Percentiles rank a stretch among this genome's conserved stretches.
Conservation (phyloP, 345 rosid genomes). For the Lepidium sativum region DNA sequence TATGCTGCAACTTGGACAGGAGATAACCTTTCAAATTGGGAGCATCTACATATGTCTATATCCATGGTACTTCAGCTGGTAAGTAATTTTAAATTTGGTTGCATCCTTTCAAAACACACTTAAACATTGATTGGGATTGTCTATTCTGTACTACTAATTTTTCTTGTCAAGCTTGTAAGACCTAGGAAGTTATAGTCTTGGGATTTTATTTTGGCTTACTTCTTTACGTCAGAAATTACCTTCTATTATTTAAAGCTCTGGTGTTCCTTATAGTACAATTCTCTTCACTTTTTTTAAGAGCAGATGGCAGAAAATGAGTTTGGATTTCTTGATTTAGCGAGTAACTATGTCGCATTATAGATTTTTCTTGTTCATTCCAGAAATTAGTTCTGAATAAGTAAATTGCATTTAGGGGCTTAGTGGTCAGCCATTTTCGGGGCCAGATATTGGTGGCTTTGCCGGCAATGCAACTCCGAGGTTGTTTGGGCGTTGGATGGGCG, state of each 20-base stretch:
- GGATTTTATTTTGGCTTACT: not conserved
- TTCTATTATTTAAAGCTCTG: not conserved
- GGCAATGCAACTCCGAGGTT: slow-evolving; percentile 85
- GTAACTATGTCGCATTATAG: not conserved
- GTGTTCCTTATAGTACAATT: not conserved
- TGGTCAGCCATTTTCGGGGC: slow-evolving; percentile 92
- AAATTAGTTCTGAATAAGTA: not conserved
- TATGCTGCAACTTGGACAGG: slow-evolving; percentile 96
- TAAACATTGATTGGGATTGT: not conserved
- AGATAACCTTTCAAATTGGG: slow-evolving; percentile 91
- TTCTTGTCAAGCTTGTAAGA: not conserved
- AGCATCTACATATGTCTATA: slow-evolving; percentile 85
- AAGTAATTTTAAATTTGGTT: slow-evolving; percentile 18
- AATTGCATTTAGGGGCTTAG: slow-evolving; percentile 62
- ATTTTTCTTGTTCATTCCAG: not conserved
- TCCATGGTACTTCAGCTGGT: slow-evolving; percentile 96
- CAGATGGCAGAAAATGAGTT: not conserved
- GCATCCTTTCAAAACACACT: not conserved
- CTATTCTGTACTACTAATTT: not conserved
- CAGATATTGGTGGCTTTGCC: slow-evolving; percentile 93
- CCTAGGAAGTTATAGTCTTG: not conserved
- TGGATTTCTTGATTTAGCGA: not conserved
- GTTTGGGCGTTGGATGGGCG: slow-evolving; percentile 93
- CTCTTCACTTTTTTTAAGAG: not conserved
- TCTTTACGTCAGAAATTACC: not conserved